Evolutionary conservation across 2,329 filamentous ascomycete genomes (phyloP).

Genomic region (Apiospora marii): DNA sequence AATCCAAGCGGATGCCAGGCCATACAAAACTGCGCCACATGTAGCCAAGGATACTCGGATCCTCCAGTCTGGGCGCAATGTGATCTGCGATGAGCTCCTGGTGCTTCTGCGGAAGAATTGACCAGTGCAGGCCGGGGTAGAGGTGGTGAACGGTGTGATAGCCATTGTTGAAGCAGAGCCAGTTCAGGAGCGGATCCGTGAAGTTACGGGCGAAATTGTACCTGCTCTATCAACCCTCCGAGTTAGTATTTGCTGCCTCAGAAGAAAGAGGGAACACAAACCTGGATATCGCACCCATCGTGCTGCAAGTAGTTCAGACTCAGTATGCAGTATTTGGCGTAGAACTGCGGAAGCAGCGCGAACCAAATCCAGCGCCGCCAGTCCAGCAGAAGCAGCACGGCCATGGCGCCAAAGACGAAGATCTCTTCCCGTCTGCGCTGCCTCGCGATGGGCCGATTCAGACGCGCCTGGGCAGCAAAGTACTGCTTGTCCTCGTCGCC

Average conservation of each 20-base stretch:
- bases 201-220: slow-evolving; percentile 31
- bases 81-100: slow-evolving; percentile 27
- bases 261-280: no score
- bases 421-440: slow-evolving; percentile 27
- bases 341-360: slow-evolving; percentile 29
- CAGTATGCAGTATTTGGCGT: slow-evolving; percentile 29
- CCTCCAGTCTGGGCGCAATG: slow-evolving; percentile 29
- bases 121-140: slow-evolving; percentile 30
- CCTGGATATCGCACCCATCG: slow-evolving; percentile 25
- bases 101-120: slow-evolving; percentile 28
- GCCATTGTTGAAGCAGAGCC: slow-evolving; percentile 29
- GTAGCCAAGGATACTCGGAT: slow-evolving; percentile 29
- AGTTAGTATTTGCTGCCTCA: background rate
- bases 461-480: slow-evolving; percentile 28
- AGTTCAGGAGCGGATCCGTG: slow-evolving; percentile 29
- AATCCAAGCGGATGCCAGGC: slow-evolving; percentile 29
- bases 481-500: slow-evolving; percentile 28
- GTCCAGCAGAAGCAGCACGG: slow-evolving; percentile 28
- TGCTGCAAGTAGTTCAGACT: slow-evolving; percentile 28
- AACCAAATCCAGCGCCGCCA: slow-evolving; percentile 31
- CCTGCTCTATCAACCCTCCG: background rate
- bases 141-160: slow-evolving; percentile 30
- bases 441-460: slow-evolving; percentile 27
- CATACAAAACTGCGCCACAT: slow-evolving; percentile 30
- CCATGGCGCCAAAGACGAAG: slow-evolving; percentile 26